Evolutionary conservation across 116 monocot species (phyloP), one percentile per base, ranked within the genome.

Genomic region (Dioscorea cayenensis): DNA sequence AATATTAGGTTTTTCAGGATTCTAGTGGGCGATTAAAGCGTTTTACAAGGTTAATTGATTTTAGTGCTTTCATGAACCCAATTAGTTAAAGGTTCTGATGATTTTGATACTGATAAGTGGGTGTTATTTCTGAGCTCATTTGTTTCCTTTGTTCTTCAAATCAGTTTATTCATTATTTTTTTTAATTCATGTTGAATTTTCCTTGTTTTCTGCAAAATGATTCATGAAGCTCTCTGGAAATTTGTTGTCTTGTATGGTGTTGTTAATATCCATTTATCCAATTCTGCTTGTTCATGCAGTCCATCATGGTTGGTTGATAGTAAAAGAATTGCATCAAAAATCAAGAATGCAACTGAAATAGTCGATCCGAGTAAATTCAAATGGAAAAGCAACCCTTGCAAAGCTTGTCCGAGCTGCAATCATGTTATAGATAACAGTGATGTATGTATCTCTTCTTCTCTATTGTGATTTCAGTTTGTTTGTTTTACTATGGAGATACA

Each of bases 241-340:
- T 43, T n/a, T 16, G 55, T 5, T 55, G 55, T n/a, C n/a, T n/a
- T 55, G 55, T n/a, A 68, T 68, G 20, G 72, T 32, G 22, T 55
- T 51, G 23, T 19, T n/a, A 64, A 27, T 20, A 62, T 20, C 23
- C 1, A 62, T 22, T 62, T 62, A 62, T 62, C 25, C 20, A 21
- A 9, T 62, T 62, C 23, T 20, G 25, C 62, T 6, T 36, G 12
- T 58, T n/a, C 32, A 72, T 87, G 79, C 82, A 96, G 96, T 62
- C 86, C 90, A 49, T 86, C 96, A 50, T 96, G 96, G 96, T 49
- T 96, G 67, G 66, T 96, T 71, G 96, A 96, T 63, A 78, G 92
- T 79, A 79, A 77, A 74, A 87, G 90, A 74, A 87, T 96, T 78
- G 96, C 96, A 51, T 72, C 87, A 71, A 96, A 96, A 73, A 92